Percentiles rank a stretch among this genome's conserved stretches.
These are phyloP conservation scores for Bimuria novae-zelandiae DNA, from an alignment of 2,329 filamentous ascomycete genomes.

Conservation along the genomic window DNA sequence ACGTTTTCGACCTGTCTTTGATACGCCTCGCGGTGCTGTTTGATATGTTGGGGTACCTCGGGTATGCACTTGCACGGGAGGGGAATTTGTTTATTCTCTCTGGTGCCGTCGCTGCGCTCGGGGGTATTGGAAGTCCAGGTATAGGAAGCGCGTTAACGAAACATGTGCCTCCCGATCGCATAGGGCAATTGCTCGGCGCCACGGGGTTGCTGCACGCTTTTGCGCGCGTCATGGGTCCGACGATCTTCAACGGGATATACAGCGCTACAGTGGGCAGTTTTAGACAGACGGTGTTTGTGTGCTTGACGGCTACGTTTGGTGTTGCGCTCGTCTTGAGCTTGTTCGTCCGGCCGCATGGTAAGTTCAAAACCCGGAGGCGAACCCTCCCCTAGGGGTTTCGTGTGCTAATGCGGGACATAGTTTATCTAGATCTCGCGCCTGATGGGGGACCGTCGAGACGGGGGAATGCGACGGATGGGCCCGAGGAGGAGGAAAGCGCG, in stretches of 20 bases:
- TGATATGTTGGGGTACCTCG: conserved; percentile 75
- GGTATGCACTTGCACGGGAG: conserved; percentile 70
- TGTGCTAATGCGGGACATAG: neutral
- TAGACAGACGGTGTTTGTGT: conserved; percentile 82
- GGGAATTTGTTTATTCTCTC: conserved; percentile 70
- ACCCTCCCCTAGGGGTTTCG: too few species aligned
- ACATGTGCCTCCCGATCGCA: conserved; percentile 80
- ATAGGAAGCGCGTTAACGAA: conserved; percentile 86
- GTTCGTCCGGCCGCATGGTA: conserved; percentile 75
- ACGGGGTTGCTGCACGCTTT: conserved; percentile 84
- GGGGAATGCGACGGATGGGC: neutral
- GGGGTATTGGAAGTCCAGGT: conserved; percentile 83
- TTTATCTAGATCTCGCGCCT: conserved; percentile 12
- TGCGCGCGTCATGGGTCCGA: conserved; percentile 76
- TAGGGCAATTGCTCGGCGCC: conserved; percentile 87
- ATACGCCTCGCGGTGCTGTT: conserved; percentile 76
- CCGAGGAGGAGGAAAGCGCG: neutral
- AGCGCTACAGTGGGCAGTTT: conserved; percentile 77
- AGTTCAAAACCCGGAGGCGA: conserved; percentile 53
- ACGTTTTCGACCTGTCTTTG: conserved; percentile 75
- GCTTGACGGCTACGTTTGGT: conserved; percentile 69
- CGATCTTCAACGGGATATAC: conserved; percentile 86
- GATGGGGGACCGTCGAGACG: conserved; percentile 9
- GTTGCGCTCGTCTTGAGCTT: conserved; percentile 69
- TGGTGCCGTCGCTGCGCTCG: conserved; percentile 74